Evolutionary conservation across 179 eudicot species (phyloP).

Genomic region (Beta corolliflora): DNA sequence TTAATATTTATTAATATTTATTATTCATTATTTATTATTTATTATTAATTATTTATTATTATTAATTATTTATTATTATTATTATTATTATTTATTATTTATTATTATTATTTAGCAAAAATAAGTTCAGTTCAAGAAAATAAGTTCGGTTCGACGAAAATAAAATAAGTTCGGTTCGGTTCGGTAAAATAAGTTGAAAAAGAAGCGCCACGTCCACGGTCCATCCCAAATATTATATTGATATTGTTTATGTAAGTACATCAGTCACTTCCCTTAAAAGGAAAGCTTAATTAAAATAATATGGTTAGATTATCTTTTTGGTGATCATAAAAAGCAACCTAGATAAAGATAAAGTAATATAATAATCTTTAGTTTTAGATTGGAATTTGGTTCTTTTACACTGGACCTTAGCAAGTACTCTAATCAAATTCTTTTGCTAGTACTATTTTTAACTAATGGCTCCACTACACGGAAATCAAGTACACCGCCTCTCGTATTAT

Average conservation of each 20-base stretch:
- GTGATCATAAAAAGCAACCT: conserved; percentile 8
- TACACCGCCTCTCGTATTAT: neutral
- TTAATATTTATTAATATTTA: too few relatives aligned
- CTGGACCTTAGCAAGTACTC: conserved; percentile 19
- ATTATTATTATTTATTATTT: too few relatives aligned
- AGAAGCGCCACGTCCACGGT: neutral
- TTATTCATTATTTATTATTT: too few relatives aligned
- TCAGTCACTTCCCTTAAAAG: conserved; percentile 24
- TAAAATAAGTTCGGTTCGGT: too few relatives aligned
- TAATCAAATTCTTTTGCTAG: neutral
- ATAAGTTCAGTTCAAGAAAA: too few relatives aligned
- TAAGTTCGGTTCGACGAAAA: too few relatives aligned
- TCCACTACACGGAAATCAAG: conserved; percentile 9
- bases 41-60: too few relatives aligned
- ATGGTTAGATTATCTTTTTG: conserved; percentile 18
- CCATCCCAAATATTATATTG: neutral
- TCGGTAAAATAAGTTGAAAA: too few relatives aligned
- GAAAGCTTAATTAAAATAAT: conserved; percentile 26
- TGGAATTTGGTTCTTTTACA: conserved; percentile 4
- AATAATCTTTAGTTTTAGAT: neutral
- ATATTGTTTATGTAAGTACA: neutral
- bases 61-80: too few relatives aligned
- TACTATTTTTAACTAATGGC: neutral
- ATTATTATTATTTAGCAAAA: too few relatives aligned
- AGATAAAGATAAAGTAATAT: neutral